A percentile compares a stretch with the other conserved stretches of the same genome.
phyloP scores from a whole-genome alignment of 176 grass and related monocot species.

The Carex scoparia region DNA sequence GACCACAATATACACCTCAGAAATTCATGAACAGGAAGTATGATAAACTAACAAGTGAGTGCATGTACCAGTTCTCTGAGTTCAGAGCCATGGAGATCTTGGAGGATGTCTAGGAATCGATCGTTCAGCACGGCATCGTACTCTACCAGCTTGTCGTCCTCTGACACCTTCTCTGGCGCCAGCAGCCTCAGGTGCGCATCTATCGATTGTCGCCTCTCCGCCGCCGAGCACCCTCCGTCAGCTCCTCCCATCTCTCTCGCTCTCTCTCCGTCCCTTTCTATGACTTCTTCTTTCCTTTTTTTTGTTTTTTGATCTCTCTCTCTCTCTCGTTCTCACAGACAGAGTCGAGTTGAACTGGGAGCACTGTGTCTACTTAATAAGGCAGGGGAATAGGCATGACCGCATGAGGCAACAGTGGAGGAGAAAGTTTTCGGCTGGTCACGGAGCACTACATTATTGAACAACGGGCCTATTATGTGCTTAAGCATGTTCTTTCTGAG shows the following conservation, averaged over 20 bases:
- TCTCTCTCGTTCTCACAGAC: not conserved
- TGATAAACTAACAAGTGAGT: not conserved
- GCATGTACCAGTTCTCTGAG: slow-evolving; percentile 38
- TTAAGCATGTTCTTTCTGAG: not conserved
- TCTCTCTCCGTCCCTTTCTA: not conserved
- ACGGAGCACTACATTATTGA: not conserved
- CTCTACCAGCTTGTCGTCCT: slow-evolving; percentile 48
- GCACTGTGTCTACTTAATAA: not conserved
- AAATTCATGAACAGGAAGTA: not conserved
- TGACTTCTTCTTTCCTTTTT: not conserved
- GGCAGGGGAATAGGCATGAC: not conserved
- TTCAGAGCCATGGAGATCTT: slow-evolving; percentile 36
- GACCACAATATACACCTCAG: not conserved
- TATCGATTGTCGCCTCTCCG: slow-evolving; percentile 30
- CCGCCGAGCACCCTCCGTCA: not conserved
- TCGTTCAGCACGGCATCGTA: slow-evolving; percentile 45
- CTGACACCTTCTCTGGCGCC: slow-evolving; percentile 46
- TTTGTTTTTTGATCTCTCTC: not conserved
- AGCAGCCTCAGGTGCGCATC: slow-evolving; percentile 46
- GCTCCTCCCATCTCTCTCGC: not conserved
- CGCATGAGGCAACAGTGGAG: not conserved
- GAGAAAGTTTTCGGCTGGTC: not conserved
- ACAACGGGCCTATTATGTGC: not conserved
- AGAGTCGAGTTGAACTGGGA: not conserved
- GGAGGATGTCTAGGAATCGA: slow-evolving; percentile 44